phyloP scores from a whole-genome alignment of 352 stramenopile genomes.

The Pythium guiyangense region DNA sequence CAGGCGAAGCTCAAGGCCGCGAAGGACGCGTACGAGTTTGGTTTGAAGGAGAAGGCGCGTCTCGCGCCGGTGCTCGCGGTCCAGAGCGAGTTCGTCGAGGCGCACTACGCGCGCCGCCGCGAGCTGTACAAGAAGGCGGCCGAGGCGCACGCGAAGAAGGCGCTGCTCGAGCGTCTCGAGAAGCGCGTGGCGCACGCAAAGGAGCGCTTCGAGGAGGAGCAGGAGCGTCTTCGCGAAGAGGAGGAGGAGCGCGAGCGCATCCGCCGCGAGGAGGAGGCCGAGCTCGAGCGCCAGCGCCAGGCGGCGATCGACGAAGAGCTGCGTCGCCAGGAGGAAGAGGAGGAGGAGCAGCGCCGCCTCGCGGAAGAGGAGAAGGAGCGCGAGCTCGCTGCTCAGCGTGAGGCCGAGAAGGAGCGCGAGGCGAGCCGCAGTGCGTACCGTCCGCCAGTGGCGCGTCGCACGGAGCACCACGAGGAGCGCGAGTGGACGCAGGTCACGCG shows the following conservation, averaged over 20 bases:
- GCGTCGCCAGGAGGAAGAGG: slow-evolving; percentile 60
- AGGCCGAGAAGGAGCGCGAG: slow-evolving; percentile 41
- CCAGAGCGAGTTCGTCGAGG: slow-evolving; percentile 71
- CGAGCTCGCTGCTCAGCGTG: slow-evolving; percentile 15
- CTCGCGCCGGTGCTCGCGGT: slow-evolving; percentile 65
- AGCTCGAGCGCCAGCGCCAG: slow-evolving; percentile 52
- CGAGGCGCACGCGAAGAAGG: slow-evolving; percentile 86
- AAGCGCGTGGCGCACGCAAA: slow-evolving; percentile 60
- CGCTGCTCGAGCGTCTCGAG: slow-evolving; percentile 57
- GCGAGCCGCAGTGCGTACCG: slow-evolving; percentile 20
- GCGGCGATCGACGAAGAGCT: slow-evolving; percentile 60
- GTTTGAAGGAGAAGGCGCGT: slow-evolving; percentile 87
- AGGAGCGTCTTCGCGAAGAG: slow-evolving; percentile 49
- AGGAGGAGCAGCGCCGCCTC: slow-evolving; percentile 34
- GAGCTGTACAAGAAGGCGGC: slow-evolving; percentile 84
- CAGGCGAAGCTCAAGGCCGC: slow-evolving; percentile 74
- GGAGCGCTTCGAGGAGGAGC: slow-evolving; percentile 66
- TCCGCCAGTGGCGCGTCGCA: slow-evolving; percentile 16
- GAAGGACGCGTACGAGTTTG: slow-evolving; percentile 86
- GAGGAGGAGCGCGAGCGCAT: slow-evolving; percentile 62
- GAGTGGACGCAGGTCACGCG: slow-evolving; percentile 67
- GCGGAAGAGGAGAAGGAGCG: slow-evolving; percentile 46
- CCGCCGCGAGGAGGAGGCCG: slow-evolving; percentile 54
- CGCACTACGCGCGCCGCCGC: slow-evolving; percentile 70
- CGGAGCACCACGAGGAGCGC: slow-evolving; percentile 40